phyloP scores from a whole-genome alignment of 1,284 basidiomycete species.

The Cryptococcus deneoformans region DNA sequence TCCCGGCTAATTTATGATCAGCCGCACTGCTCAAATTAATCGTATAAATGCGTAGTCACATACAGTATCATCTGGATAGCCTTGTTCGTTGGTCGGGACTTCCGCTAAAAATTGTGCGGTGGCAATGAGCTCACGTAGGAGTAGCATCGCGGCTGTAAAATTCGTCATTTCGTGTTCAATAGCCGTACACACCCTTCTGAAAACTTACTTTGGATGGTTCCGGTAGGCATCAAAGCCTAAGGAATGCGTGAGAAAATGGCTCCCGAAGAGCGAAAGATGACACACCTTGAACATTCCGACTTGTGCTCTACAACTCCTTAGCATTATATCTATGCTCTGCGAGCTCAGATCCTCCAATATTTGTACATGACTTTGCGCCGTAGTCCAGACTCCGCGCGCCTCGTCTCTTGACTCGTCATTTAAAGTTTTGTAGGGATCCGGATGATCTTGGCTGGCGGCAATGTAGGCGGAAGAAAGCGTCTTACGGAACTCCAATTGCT shows the following conservation, averaged over 20 bases:
- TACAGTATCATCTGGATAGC: conserved; percentile 33
- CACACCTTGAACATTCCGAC: conserved; percentile 25
- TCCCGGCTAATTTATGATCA: conserved; percentile 19
- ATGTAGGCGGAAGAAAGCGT: conserved; percentile 20
- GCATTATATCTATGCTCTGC: conserved; percentile 30
- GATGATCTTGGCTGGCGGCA: neutral
- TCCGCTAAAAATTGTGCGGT: conserved; percentile 28
- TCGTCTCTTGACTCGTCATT: neutral
- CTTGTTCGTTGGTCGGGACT: conserved; percentile 40
- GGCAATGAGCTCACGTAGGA: conserved; percentile 27
- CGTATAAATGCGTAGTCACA: neutral
- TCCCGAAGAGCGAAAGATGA: neutral
- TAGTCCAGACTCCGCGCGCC: neutral
- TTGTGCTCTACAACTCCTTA: conserved; percentile 22
- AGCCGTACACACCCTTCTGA: no score
- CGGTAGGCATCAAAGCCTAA: conserved; percentile 25
- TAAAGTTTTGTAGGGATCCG: neutral
- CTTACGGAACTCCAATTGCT: conserved; percentile 29
- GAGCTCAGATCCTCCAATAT: conserved; percentile 23
- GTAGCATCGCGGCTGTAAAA: conserved; percentile 20
- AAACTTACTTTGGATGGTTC: conserved; percentile 29
- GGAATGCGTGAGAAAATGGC: neutral
- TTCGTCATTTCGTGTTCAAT: neutral
- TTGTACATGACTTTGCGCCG: conserved; percentile 7
- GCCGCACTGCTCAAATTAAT: neutral